Evolutionary conservation across 1,284 basidiomycete species (phyloP).

Genomic region (Cutaneotrichosporon mucoides): DNA sequence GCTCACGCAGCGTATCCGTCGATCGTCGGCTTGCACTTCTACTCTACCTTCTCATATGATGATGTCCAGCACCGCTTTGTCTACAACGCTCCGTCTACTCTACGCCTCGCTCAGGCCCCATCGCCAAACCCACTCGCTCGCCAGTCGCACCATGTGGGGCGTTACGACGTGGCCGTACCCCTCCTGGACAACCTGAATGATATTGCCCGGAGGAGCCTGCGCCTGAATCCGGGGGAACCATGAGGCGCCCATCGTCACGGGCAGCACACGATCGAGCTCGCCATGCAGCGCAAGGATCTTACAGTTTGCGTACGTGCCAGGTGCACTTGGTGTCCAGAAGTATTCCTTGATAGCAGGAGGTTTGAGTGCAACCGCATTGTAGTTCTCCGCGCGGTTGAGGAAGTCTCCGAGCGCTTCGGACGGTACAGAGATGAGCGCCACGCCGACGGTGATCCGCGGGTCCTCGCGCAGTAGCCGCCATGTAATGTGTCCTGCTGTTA

Average conservation of each 20-base stretch:
- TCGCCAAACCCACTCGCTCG: constrained; percentile 10
- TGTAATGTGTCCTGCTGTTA: constrained; percentile 3
- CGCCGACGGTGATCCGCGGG: constrained; percentile 63
- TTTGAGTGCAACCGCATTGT: constrained; percentile 53
- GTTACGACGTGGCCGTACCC: constrained; percentile 9
- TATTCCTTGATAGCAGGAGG: constrained; percentile 50
- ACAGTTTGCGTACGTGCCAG: constrained; percentile 60
- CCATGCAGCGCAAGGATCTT: constrained; percentile 65
- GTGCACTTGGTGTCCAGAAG: constrained; percentile 53
- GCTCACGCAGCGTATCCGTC: too few species aligned
- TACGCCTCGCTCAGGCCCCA: constrained; percentile 2
- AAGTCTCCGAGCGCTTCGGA: constrained; percentile 60
- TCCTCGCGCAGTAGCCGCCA: constrained; percentile 52
- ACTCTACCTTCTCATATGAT: too few species aligned
- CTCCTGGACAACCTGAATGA: neutral
- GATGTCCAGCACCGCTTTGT: too few species aligned
- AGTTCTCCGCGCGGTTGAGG: constrained; percentile 55
- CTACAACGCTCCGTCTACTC: too few species aligned
- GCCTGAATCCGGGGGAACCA: constrained; percentile 1
- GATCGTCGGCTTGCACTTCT: too few species aligned
- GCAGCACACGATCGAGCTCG: constrained; percentile 42
- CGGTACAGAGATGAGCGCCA: constrained; percentile 71
- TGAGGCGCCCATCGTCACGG: constrained; percentile 26
- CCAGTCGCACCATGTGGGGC: constrained; percentile 5
- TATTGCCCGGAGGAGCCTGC: neutral